A percentile compares a stretch with the other conserved stretches of the same genome.
Evolutionary conservation across 768 basidiomycete species (phyloP).

Genomic region (Xerocomus brunneocitrinus): DNA sequence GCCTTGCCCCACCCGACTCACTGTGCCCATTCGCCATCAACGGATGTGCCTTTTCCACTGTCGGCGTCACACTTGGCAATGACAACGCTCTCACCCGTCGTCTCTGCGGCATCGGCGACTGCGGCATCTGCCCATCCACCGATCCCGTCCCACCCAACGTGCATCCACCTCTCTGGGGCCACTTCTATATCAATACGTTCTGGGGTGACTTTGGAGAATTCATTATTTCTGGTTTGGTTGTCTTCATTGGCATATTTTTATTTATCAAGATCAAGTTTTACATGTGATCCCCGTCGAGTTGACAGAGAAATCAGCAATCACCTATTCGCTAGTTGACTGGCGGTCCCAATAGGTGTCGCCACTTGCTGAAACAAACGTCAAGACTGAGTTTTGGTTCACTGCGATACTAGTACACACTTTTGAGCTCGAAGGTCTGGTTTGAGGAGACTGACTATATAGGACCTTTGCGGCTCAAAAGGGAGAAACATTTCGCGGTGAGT

Average conservation of each 20-base stretch:
- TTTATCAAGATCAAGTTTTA: slow-evolving; percentile 28
- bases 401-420: not conserved
- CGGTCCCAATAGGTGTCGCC: not conserved
- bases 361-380: not conserved
- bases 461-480: not conserved
- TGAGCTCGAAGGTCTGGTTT: not conserved
- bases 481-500: not conserved
- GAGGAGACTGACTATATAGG: not conserved
- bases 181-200: slow-evolving; percentile 58
- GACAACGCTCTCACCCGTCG: slow-evolving; percentile 57
- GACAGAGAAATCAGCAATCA: not conserved
- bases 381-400: not conserved
- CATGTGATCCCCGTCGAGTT: slow-evolving; percentile 12
- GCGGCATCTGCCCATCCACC: slow-evolving; percentile 15
- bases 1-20: slow-evolving; percentile 28
- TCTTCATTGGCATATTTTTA: slow-evolving; percentile 29
- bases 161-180: slow-evolving; percentile 44
- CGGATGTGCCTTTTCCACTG: slow-evolving; percentile 26
- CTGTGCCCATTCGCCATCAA: slow-evolving; percentile 18
- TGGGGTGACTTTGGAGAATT: slow-evolving; percentile 53
- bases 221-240: slow-evolving; percentile 28
- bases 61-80: slow-evolving; percentile 67
- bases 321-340: too few relatives aligned
- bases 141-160: slow-evolving; percentile 40
- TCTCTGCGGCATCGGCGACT: slow-evolving; percentile 27